Base-by-base conservation (phyloP, 345 rosid species). In the Gossypium anomalum region DNA sequence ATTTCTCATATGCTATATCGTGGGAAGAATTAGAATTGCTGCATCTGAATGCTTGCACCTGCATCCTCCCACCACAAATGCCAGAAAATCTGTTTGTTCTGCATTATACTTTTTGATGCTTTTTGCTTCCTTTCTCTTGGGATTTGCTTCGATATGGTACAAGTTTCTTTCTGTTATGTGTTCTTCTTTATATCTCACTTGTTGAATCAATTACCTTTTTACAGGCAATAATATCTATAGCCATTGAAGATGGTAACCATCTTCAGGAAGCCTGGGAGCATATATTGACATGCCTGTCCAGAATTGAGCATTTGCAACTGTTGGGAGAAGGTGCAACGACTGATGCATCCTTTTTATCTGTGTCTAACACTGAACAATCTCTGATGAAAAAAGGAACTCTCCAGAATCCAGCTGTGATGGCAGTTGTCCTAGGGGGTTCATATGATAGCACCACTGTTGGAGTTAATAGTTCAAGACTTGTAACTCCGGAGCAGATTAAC, bases 251-350 rank as follows among this genome's bases (percentile, higher is more conserved):
- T 86, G 98, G 98, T 78, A 86, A 94, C 83, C 78, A 89, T 85
- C 94, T 94, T 75, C 97, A 92, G 65, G 98, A 91, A 81, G 90
- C 97, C 65, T 94, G 97, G 97, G 97, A 94, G 85, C 98, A 94
- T 82, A 91, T 92, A 73, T 77, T 94, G 79, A 94, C 91, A 61
- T 94, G 98, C 81, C 97, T 94, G 75, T 94, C 98, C 73, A 89
- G 98, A 80, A 89, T 94, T 81, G 98, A 94, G 83, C 97, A 94
- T 85, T 88, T 94, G 82, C 98, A 91, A 80, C 85, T 94, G 57
- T 76, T 94, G 88, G 98, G 98, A 65, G 98, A 94, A 87, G 98
- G 98, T 67, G 93, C 98, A 70, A 93, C 96, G 25, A 84, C 87
- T 61, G 98, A 92, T 85, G 97, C 97, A 57, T 86, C 98, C 80